Base-by-base conservation (phyloP, 73 alveolate species). In the Uronychia binucleata region DNA sequence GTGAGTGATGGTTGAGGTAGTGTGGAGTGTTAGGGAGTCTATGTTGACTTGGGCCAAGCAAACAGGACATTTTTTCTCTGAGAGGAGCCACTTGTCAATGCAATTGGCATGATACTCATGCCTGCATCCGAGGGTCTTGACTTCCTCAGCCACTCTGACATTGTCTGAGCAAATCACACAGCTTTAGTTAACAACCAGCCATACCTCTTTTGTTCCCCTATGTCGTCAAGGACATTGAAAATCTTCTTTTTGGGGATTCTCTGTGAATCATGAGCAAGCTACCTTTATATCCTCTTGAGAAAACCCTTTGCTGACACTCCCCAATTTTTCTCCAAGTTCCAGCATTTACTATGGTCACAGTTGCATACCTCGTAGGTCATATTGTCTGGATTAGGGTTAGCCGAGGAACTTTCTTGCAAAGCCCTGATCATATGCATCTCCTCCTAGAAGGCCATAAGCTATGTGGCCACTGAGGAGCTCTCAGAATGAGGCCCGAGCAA, bases 61-160 rank as follows among this genome's bases (percentile, higher is more conserved):
- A 1, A 80, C 84, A 1, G 93, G 93, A 57, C 93, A 87, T 25
- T 77, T 33, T 34, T 87, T 87, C 30, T 87, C 89, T 26, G 60
- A 76, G 13, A 59, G 82, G 27, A 82, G 81, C 93, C 93, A 87
- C 59, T 58, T 35, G 67, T 80, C 57, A 30, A 87, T 87, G 58
- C 93, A 87, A 74, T 80, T 67, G 58, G 74, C 77, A 75, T 87
- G 93, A 46, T 79, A 87, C 30, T 79, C 85, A 87, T 87, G 93
- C 28, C 33, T 11, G 59, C 93, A 87, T 0, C 90, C 32, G 25
- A 87, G 34, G 1, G 32, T 59, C 29, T 79, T 81, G 26, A 81
- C 26, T 33, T 76, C 82, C 30, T 76, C 82, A 19, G 58, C 82
- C 8, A 29, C 8, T 26, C 59, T 27, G 27, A 76, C 8, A 1